Evolutionary conservation across 2,329 filamentous ascomycete species (phyloP).

Genomic region (Dendryphion nanum): DNA sequence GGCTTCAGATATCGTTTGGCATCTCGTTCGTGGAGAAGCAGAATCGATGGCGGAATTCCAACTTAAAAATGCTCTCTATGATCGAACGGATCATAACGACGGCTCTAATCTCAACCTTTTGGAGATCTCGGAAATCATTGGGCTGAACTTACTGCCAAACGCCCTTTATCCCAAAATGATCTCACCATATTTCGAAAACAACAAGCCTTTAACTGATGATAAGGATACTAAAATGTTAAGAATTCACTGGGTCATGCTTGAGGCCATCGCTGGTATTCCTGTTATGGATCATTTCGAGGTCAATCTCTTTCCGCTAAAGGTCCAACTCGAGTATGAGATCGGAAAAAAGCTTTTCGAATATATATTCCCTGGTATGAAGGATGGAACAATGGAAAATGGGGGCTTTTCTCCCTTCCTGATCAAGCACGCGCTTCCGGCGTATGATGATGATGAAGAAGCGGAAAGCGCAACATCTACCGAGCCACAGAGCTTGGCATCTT

Average conservation of each 20-base stretch:
- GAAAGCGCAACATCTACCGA: constrained; percentile 22
- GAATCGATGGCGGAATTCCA: constrained; percentile 92
- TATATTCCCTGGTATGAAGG: constrained; percentile 83
- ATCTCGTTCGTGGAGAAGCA: constrained; percentile 82
- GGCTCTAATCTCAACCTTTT: constrained; percentile 93
- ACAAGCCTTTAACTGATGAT: constrained; percentile 54
- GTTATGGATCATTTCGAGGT: constrained; percentile 98
- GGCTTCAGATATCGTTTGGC: constrained; percentile 96
- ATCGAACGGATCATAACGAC: constrained; percentile 94
- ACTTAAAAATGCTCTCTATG: constrained; percentile 85
- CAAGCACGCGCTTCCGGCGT: constrained; percentile 49
- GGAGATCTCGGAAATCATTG: constrained; percentile 82
- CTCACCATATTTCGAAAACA: constrained; percentile 73
- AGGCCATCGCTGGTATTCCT: constrained; percentile 95
- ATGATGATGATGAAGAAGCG: constrained; percentile 49
- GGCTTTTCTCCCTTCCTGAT: constrained; percentile 63
- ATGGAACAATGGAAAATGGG: constrained; percentile 47
- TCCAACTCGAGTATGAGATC: constrained; percentile 89
- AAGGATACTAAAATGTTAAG: constrained; percentile 78
- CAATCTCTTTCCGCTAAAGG: constrained; percentile 85
- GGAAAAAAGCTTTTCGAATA: constrained; percentile 95
- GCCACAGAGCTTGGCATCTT: constrained; percentile 16
- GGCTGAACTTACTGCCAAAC: constrained; percentile 84
- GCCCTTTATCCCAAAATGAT: constrained; percentile 97
- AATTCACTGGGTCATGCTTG: constrained; percentile 97